A percentile compares a stretch with the other conserved stretches of the same genome.
Conservation (phyloP, 306 rosid genomes). For the Begonia peltatifolia region DNA sequence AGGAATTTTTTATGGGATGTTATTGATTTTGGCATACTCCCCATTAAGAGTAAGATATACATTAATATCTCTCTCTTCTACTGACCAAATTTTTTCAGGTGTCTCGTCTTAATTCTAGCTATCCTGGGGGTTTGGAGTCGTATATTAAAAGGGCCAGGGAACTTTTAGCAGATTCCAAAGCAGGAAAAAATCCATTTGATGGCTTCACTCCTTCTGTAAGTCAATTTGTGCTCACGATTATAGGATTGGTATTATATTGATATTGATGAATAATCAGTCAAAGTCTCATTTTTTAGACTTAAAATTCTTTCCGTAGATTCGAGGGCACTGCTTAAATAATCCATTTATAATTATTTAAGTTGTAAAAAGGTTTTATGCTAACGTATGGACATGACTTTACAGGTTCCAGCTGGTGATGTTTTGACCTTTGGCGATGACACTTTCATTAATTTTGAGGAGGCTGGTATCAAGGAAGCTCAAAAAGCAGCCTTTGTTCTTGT, state of each 20-base stretch:
- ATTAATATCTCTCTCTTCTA: not conserved
- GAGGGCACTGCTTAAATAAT: too few relatives aligned
- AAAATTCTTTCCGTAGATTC: too few relatives aligned
- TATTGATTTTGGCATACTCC: too few relatives aligned
- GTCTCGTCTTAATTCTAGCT: slow-evolving; percentile 51
- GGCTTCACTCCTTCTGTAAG: slow-evolving; percentile 95
- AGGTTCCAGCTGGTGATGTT: slow-evolving; percentile 89
- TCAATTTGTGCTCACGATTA: not conserved
- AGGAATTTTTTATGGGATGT: too few relatives aligned
- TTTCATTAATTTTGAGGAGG: slow-evolving; percentile 61
- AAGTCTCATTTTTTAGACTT: too few relatives aligned
- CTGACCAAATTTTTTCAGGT: slow-evolving; percentile 29
- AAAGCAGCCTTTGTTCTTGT: slow-evolving; percentile 96
- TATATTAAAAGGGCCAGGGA: slow-evolving; percentile 66
- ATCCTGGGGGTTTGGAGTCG: slow-evolving; percentile 76
- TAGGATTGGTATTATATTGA: too few relatives aligned
- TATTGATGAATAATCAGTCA: too few relatives aligned
- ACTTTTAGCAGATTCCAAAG: slow-evolving; percentile 76
- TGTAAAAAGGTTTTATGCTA: too few relatives aligned
- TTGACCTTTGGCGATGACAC: slow-evolving; percentile 55
- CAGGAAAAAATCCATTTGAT: slow-evolving; percentile 75
- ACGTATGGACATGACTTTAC: not conserved
- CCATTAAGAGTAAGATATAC: too few relatives aligned
- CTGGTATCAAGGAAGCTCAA: slow-evolving; percentile 55
- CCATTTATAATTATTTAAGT: too few relatives aligned